A percentile compares a stretch with the other conserved stretches of the same genome.
Evolutionary conservation across 108 stramenopile genomes (phyloP).

Genomic region (Skeletonema menzelii): DNA sequence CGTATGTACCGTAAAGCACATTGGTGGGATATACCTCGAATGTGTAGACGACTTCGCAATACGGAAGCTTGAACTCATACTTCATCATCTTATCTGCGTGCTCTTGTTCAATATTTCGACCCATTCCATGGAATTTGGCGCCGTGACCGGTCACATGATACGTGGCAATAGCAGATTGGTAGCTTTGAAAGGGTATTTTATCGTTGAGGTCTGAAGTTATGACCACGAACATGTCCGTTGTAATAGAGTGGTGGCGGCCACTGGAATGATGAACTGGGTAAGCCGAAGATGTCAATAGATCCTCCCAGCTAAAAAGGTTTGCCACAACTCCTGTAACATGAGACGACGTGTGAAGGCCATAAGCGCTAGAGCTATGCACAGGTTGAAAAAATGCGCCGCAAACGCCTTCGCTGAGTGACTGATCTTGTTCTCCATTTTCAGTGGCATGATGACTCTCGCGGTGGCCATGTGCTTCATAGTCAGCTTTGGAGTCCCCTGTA

Average conservation of each 20-base stretch:
- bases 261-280: not conserved
- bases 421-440: not conserved
- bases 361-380: not conserved
- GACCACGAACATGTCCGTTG: not conserved
- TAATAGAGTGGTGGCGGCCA: not conserved
- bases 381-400: constrained; percentile 2
- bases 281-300: not conserved
- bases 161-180: not conserved
- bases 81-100: not conserved
- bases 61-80: not conserved
- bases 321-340: constrained; percentile 1
- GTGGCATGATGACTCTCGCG: not conserved
- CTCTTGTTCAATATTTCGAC: not conserved
- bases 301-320: constrained; percentile 7
- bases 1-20: not conserved
- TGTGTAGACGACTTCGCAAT: not conserved
- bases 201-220: not conserved
- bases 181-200: not conserved
- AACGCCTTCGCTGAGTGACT: not conserved
- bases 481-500: not conserved
- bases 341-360: not conserved
- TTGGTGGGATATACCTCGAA: constrained; percentile 6
- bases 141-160: constrained; percentile 11
- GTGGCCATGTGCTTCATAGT: not conserved
- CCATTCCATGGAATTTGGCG: not conserved